Conservation (phyloP, 2,329 filamentous ascomycete species). For the Talaromyces sp. region DNA sequence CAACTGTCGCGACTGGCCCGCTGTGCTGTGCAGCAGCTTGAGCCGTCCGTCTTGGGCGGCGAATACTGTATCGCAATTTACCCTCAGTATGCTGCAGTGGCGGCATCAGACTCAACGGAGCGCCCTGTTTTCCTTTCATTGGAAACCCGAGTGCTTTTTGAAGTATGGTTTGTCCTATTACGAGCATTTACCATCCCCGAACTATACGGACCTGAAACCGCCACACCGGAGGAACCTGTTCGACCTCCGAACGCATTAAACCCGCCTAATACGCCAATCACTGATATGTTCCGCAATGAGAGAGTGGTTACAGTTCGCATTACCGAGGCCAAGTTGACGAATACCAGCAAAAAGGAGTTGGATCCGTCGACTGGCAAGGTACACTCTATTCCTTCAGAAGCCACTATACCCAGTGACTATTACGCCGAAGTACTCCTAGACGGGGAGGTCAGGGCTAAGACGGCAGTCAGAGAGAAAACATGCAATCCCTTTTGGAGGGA, state of each 20-base stretch:
- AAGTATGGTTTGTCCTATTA: slow-evolving; percentile 93
- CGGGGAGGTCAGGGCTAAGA: slow-evolving; percentile 45
- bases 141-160: slow-evolving; percentile 83
- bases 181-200: slow-evolving; percentile 90
- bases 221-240: slow-evolving; percentile 36
- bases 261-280: slow-evolving; percentile 30
- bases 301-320: slow-evolving; percentile 55
- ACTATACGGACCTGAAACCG: slow-evolving; percentile 65
- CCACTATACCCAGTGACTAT: slow-evolving; percentile 34
- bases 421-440: slow-evolving; percentile 46
- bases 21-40: slow-evolving; percentile 83
- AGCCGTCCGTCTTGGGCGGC: slow-evolving; percentile 84
- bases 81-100: slow-evolving; percentile 76
- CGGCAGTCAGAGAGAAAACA: slow-evolving; percentile 42
- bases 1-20: slow-evolving; percentile 84
- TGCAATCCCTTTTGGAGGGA: slow-evolving; percentile 46
- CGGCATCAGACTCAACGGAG: slow-evolving; percentile 68
- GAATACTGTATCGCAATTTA: slow-evolving; percentile 95
- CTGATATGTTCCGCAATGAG: slow-evolving; percentile 64
- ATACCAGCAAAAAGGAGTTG: slow-evolving; percentile 15
- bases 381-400: slow-evolving; percentile 25
- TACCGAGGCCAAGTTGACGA: slow-evolving; percentile 56
- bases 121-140: slow-evolving; percentile 86
- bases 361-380: slow-evolving; percentile 26
- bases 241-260: slow-evolving; percentile 22